A percentile compares a stretch with the other conserved stretches of the same genome.
Evolutionary conservation across 345 rosid species (phyloP).

Genomic region (Rhizophora apiculata): DNA sequence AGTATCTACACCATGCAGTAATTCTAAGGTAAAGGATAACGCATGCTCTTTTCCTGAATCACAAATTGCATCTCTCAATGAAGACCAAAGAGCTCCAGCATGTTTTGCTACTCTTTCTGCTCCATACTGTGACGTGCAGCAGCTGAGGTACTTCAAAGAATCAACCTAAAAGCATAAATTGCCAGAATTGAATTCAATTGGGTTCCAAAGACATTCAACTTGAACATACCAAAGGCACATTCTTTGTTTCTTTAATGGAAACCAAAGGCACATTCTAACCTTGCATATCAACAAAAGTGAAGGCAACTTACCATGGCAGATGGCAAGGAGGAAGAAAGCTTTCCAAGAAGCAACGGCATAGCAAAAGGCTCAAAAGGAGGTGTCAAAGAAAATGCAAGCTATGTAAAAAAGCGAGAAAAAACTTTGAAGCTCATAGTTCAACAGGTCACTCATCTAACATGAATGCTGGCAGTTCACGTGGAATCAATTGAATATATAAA

Average conservation of each 20-base stretch:
- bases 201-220: too few species aligned
- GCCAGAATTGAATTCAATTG: background rate
- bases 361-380: conserved; percentile 86
- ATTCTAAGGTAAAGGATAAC: conserved; percentile 43
- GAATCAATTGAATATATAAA: background rate
- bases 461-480: background rate
- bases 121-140: conserved; percentile 64
- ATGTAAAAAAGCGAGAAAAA: conserved; percentile 8
- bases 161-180: conserved; percentile 55
- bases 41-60: conserved; percentile 42
- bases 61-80: conserved; percentile 55
- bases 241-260: too few species aligned
- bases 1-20: conserved; percentile 38
- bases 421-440: background rate
- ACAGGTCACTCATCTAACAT: conserved; percentile 1
- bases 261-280: background rate
- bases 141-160: conserved; percentile 70
- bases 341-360: conserved; percentile 82
- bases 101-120: conserved; percentile 60
- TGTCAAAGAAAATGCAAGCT: conserved; percentile 77
- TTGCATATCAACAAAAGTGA: conserved; percentile 6
- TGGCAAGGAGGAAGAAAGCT: conserved; percentile 81
- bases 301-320: conserved; percentile 67
- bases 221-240: too few species aligned
- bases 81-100: conserved; percentile 61